Conservation (phyloP, 495 filamentous ascomycete species). For the Annulohypoxylon bovei region DNA sequence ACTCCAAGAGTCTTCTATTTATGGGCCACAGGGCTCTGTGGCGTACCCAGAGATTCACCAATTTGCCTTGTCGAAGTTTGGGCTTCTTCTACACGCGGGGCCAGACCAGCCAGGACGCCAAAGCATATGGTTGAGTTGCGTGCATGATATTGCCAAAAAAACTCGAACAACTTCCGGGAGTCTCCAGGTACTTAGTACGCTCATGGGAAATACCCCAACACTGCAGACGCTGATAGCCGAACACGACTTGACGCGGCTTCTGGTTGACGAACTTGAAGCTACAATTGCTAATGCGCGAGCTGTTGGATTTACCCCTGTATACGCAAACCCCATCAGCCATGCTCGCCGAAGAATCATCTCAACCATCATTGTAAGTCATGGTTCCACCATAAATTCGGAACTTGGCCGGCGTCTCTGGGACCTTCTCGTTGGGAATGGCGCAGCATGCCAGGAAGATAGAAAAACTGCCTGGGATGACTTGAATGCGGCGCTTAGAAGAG, state of each 20-base stretch:
- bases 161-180: slow-evolving; percentile 67
- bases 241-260: slow-evolving; percentile 56
- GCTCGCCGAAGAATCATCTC: slow-evolving; percentile 69
- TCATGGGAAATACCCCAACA: slow-evolving; percentile 50
- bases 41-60: slow-evolving; percentile 60
- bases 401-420: slow-evolving; percentile 73
- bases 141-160: slow-evolving; percentile 58
- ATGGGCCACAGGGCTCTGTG: slow-evolving; percentile 51
- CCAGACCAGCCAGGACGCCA: slow-evolving; percentile 50
- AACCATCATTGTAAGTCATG: slow-evolving; percentile 65
- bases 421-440: slow-evolving; percentile 69
- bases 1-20: slow-evolving; percentile 69
- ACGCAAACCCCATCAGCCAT: slow-evolving; percentile 48
- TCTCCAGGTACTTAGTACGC: slow-evolving; percentile 71
- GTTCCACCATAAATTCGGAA: slow-evolving; percentile 68
- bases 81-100: slow-evolving; percentile 55
- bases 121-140: slow-evolving; percentile 54
- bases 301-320: slow-evolving; percentile 51
- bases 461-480: slow-evolving; percentile 73
- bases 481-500: slow-evolving; percentile 59
- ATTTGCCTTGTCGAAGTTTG: slow-evolving; percentile 68
- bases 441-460: slow-evolving; percentile 64
- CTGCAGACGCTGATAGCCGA: slow-evolving; percentile 53
- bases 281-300: slow-evolving; percentile 48
- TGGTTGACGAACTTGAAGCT: slow-evolving; percentile 61